phyloP scores from a whole-genome alignment of 495 filamentous ascomycete species.

The Penicillium parvum region DNA sequence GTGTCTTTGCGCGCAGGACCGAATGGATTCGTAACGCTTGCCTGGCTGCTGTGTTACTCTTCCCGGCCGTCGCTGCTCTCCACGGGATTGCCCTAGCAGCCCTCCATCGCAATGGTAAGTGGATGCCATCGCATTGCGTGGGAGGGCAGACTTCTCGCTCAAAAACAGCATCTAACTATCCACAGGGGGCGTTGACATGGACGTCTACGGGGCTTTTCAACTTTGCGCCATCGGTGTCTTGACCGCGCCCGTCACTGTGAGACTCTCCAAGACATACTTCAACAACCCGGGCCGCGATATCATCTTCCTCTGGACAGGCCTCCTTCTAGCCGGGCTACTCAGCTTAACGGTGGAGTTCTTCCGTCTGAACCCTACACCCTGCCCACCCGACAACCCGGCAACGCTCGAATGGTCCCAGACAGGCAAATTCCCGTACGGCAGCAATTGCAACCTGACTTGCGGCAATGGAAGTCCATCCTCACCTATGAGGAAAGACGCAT shows the following conservation, averaged over 20 bases:
- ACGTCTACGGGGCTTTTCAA: slow-evolving; percentile 60
- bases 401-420: slow-evolving; percentile 25
- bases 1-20: slow-evolving; percentile 51
- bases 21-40: slow-evolving; percentile 57
- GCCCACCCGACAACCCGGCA: slow-evolving; percentile 36
- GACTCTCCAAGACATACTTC: slow-evolving; percentile 55
- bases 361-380: slow-evolving; percentile 35
- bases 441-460: slow-evolving; percentile 36
- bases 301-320: slow-evolving; percentile 56
- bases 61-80: slow-evolving; percentile 56
- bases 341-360: slow-evolving; percentile 58
- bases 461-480: slow-evolving; percentile 39
- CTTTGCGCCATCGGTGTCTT: slow-evolving; percentile 58
- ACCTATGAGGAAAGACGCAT: slow-evolving; percentile 43
- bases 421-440: slow-evolving; percentile 27
- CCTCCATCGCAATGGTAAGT: slow-evolving; percentile 48
- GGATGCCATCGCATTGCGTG: not conserved
- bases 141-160: not conserved
- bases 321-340: slow-evolving; percentile 53
- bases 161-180: not conserved
- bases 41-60: slow-evolving; percentile 56
- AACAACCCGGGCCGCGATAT: slow-evolving; percentile 54
- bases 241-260: slow-evolving; percentile 53
- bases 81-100: slow-evolving; percentile 55
- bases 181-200: slow-evolving; percentile 57